These are phyloP conservation scores for Ulvella scutata DNA, from an alignment of 139 green algal species.

Conservation along the genomic window DNA sequence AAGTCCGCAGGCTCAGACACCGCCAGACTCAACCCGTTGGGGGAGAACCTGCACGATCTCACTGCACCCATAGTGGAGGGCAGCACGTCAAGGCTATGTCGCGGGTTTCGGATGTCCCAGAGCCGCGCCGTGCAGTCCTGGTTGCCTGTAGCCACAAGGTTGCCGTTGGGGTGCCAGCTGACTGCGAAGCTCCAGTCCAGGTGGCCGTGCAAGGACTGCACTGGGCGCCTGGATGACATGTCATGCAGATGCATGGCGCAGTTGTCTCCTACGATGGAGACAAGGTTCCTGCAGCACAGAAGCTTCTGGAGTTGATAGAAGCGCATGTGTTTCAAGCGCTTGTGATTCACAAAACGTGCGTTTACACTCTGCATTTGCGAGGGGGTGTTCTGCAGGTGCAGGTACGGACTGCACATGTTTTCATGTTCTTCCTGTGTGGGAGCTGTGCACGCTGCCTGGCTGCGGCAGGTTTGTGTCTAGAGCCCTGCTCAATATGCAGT, in stretches of 20 bases:
- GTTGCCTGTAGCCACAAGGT: constrained; percentile 77
- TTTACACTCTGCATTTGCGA: no score
- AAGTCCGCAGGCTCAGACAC: constrained; percentile 84
- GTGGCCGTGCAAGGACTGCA: constrained; percentile 52
- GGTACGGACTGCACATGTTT: no score
- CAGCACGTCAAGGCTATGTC: constrained; percentile 26
- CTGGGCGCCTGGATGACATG: constrained; percentile 9
- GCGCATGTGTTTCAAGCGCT: no score
- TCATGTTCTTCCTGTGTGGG: no score
- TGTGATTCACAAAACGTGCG: no score
- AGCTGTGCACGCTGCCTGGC: no score
- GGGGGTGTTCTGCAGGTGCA: no score
- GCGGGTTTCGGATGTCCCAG: constrained; percentile 54
- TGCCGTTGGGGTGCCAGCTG: constrained; percentile 72
- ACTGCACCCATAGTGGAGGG: constrained; percentile 58
- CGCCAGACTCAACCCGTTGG: constrained; percentile 58
- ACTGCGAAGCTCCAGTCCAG: constrained; percentile 84
- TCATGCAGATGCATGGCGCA: constrained; percentile 4
- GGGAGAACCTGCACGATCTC: constrained; percentile 49
- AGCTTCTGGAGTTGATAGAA: no score
- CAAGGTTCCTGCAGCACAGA: constrained; percentile 6
- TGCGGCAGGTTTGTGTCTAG: no score
- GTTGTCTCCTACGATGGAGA: constrained; percentile 12
- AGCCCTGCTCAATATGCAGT: no score
- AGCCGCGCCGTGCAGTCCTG: constrained; percentile 71